A percentile compares a stretch with the other conserved stretches of the same genome.
These are phyloP conservation scores for Schizothecium vesticola DNA, from an alignment of 495 filamentous ascomycete species.

Conservation along the genomic window DNA sequence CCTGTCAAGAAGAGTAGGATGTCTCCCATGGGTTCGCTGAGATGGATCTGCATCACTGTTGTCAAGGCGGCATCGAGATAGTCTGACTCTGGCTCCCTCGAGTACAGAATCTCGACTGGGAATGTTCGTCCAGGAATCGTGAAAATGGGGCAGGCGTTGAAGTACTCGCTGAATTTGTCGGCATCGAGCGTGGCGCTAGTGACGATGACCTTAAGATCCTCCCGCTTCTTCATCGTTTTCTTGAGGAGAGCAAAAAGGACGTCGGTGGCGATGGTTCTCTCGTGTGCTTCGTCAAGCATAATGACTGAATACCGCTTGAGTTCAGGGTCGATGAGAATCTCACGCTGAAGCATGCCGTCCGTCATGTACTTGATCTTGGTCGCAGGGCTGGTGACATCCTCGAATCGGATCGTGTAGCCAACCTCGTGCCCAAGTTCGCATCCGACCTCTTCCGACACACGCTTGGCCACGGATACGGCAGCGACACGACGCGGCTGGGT, in stretches of 20 bases:
- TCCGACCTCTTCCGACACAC: slow-evolving; percentile 94
- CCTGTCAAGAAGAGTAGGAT: slow-evolving; percentile 95
- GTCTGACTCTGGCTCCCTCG: slow-evolving; percentile 88
- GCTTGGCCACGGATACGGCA: slow-evolving; percentile 94
- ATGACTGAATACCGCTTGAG: slow-evolving; percentile 88
- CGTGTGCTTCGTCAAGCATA: slow-evolving; percentile 98
- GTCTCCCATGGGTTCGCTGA: slow-evolving; percentile 84
- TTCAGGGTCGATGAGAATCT: slow-evolving; percentile 86
- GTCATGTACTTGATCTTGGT: slow-evolving; percentile 99
- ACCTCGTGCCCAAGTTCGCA: slow-evolving; percentile 88
- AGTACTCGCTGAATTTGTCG: slow-evolving; percentile 94
- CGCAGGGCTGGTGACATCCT: slow-evolving; percentile 83
- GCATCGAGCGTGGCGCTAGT: slow-evolving; percentile 95
- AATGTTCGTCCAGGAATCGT: slow-evolving; percentile 92
- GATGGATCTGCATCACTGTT: slow-evolving; percentile 97
- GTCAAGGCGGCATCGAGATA: slow-evolving; percentile 93
- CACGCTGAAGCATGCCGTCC: slow-evolving; percentile 94
- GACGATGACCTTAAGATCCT: slow-evolving; percentile 90
- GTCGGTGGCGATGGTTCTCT: slow-evolving; percentile 93
- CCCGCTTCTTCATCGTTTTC: slow-evolving; percentile 79
- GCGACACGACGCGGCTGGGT: slow-evolving; percentile 96
- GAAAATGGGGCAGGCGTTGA: slow-evolving; percentile 91
- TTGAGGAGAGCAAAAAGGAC: slow-evolving; percentile 92
- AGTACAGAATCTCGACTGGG: slow-evolving; percentile 93
- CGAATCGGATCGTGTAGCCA: slow-evolving; percentile 96